Percentiles rank a stretch among this genome's conserved stretches.
Conservation (phyloP, 2,329 filamentous ascomycete genomes). For the Calonectria pauciramosa region DNA sequence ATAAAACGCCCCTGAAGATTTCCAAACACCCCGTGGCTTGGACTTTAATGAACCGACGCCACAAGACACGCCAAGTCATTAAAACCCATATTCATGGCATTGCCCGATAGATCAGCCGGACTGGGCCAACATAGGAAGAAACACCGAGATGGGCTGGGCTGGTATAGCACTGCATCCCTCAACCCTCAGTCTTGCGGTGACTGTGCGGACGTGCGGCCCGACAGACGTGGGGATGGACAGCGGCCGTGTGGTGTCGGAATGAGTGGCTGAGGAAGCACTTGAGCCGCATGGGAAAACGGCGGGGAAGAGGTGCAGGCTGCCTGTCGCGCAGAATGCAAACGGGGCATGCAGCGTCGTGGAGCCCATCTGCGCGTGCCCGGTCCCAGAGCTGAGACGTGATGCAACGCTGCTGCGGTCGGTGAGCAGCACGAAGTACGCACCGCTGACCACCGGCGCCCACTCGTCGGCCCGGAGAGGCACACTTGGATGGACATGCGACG, state of each 20-base stretch:
- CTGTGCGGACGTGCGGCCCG: not conserved
- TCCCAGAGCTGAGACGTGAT: constrained; percentile 3
- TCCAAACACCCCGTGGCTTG: not conserved
- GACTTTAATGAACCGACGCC: not conserved
- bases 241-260: not conserved
- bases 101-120: not conserved
- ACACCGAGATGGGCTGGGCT: not conserved
- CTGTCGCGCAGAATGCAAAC: not conserved
- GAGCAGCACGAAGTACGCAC: not conserved
- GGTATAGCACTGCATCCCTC: not conserved
- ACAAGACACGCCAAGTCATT: not conserved
- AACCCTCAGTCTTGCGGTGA: not conserved
- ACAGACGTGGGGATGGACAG: not conserved
- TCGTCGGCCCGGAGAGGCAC: not conserved
- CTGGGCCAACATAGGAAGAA: not conserved
- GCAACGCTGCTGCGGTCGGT: constrained; percentile 3
- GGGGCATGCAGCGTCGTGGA: not conserved
- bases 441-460: not conserved
- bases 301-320: not conserved
- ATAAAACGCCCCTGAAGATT: not conserved
- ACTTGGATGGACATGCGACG: not conserved
- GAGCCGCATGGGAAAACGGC: not conserved
- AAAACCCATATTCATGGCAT: not conserved
- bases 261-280: not conserved
- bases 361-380: not conserved